Percentiles rank a stretch among this genome's conserved stretches.
Evolutionary conservation across 2,329 filamentous ascomycete species (phyloP).

Genomic region (Sporothrix pseudoabietina): DNA sequence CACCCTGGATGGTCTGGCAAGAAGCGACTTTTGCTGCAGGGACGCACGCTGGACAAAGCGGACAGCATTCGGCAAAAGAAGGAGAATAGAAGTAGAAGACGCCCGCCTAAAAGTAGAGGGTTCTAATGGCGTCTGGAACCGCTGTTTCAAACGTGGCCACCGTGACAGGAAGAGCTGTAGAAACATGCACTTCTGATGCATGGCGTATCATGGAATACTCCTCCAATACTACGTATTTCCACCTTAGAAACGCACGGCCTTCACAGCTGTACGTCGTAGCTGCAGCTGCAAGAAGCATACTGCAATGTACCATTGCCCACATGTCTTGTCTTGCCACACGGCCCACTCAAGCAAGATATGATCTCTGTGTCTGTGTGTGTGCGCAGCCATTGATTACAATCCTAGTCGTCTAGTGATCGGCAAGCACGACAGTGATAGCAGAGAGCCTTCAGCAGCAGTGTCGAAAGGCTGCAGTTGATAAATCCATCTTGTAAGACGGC

Average conservation of each 20-base stretch:
- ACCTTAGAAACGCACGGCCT: not conserved
- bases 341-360: constrained; percentile 7
- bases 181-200: not conserved
- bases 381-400: not conserved
- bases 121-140: not conserved
- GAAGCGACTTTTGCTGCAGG: not conserved
- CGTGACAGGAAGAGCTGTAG: not conserved
- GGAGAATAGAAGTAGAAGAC: not conserved
- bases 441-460: not conserved
- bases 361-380: not conserved
- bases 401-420: not conserved
- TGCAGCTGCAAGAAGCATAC: not conserved
- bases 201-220: not conserved
- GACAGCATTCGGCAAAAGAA: not conserved
- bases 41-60: not conserved
- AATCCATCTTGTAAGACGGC: not conserved
- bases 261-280: not conserved
- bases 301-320: constrained; percentile 7
- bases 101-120: not conserved
- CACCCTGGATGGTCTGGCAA: not conserved
- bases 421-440: not conserved
- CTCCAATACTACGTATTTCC: not conserved
- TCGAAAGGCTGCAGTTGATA: not conserved
- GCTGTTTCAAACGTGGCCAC: not conserved
- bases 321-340: not conserved